These are phyloP conservation scores for Fraxinus albicans DNA, from an alignment of 305 asterid genomes.

Conservation along the genomic window DNA sequence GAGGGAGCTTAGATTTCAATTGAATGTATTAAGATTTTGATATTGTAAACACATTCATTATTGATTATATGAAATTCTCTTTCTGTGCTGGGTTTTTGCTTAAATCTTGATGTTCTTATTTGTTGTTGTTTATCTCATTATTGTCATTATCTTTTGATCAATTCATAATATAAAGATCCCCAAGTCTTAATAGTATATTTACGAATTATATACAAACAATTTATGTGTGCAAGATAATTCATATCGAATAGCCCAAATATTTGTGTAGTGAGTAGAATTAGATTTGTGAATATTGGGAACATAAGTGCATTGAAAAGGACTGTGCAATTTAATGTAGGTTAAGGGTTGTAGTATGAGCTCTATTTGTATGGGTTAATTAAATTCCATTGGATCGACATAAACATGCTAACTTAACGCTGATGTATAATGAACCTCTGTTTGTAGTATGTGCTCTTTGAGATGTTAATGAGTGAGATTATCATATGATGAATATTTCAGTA, in stretches of 20 bases:
- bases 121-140: too few relatives aligned
- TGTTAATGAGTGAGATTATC: neutral
- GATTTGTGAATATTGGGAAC: neutral
- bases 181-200: neutral
- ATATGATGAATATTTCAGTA: neutral
- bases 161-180: neutral
- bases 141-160: too few relatives aligned
- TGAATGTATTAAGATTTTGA: too few relatives aligned
- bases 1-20: too few relatives aligned
- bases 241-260: neutral
- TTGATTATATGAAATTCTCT: too few relatives aligned
- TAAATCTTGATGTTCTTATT: too few relatives aligned
- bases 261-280: neutral
- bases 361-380: neutral
- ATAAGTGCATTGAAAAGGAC: neutral
- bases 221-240: neutral
- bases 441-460: neutral
- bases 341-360: neutral
- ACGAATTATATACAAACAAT: neutral
- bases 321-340: neutral
- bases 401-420: neutral
- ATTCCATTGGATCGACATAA: neutral
- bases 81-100: too few relatives aligned
- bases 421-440: neutral
- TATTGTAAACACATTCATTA: too few relatives aligned